Evolutionary conservation across 371 early-diverging fungal species (phyloP).

Genomic region (Mortierella sp.): DNA sequence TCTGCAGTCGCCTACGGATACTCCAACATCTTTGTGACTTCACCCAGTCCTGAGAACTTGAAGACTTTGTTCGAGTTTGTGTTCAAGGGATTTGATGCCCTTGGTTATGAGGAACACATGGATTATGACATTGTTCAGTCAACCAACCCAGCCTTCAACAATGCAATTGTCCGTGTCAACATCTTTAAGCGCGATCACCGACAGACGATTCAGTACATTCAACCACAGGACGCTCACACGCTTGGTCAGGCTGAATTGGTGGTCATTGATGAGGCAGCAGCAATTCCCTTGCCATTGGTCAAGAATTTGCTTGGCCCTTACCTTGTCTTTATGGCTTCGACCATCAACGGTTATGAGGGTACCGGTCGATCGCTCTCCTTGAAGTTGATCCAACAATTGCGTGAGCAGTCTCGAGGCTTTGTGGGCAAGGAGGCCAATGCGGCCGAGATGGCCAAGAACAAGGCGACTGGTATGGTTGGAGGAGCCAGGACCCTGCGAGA

Average conservation of each 20-base stretch:
- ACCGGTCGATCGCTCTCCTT: conserved; percentile 98
- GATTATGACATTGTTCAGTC: conserved; percentile 98
- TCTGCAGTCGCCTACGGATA: conserved; percentile 98
- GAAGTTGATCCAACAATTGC: conserved; percentile 93
- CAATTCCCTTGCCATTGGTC: conserved; percentile 96
- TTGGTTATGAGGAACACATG: conserved; percentile 97
- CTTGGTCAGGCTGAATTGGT: conserved; percentile 97
- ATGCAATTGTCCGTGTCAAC: conserved; percentile 95
- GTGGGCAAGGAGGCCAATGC: conserved; percentile 63
- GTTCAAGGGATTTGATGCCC: conserved; percentile 96
- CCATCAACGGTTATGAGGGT: conserved; percentile 99
- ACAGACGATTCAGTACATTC: conserved; percentile 98
- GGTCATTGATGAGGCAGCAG: conserved; percentile 99
- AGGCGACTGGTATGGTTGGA: conserved; percentile 55
- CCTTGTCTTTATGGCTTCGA: conserved; percentile 98
- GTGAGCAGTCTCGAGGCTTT: conserved; percentile 91
- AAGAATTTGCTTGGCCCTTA: conserved; percentile 93
- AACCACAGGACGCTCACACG: conserved; percentile 92
- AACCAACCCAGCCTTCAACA: conserved; percentile 94
- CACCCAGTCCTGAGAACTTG: conserved; percentile 98
- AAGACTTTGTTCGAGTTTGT: conserved; percentile 98
- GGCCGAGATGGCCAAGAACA: conserved; percentile 56
- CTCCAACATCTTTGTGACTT: conserved; percentile 97
- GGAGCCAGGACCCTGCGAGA: conserved; percentile 89
- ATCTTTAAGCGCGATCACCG: conserved; percentile 93